Evolutionary conservation across 1,284 basidiomycete genomes (phyloP).

Genomic region (Apiotrichum akiyoshidainum): DNA sequence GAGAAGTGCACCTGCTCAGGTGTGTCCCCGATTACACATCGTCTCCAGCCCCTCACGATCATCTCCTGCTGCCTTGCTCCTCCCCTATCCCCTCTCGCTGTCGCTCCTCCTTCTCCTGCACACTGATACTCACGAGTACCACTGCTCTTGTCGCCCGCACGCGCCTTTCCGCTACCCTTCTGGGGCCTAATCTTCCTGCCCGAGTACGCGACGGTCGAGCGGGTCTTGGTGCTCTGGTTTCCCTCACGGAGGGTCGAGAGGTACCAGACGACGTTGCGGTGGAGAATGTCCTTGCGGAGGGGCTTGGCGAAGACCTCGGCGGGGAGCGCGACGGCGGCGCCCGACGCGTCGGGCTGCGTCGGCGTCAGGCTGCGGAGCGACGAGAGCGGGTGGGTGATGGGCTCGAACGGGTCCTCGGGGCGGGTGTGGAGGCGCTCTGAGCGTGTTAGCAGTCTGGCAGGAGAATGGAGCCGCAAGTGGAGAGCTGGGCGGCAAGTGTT

Average conservation of each 20-base stretch:
- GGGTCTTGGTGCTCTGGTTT: conserved; percentile 68
- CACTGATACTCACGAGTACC: conserved; percentile 63
- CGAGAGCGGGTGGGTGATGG: conserved; percentile 44
- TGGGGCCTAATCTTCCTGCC: conserved; percentile 84
- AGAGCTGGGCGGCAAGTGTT: not conserved
- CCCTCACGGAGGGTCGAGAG: conserved; percentile 76
- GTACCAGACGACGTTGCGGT: conserved; percentile 86
- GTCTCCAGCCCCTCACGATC: too few species aligned
- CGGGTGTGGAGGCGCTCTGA: conserved; percentile 15
- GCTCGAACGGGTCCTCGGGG: conserved; percentile 14
- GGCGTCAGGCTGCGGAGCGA: conserved; percentile 40
- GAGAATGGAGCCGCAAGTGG: not conserved
- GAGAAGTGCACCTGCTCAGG: too few species aligned
- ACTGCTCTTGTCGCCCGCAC: conserved; percentile 81
- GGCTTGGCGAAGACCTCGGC: conserved; percentile 71
- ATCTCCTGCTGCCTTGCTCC: too few species aligned
- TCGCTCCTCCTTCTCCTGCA: not conserved
- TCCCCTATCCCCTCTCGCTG: not conserved
- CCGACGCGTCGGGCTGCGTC: conserved; percentile 19
- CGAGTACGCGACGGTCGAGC: conserved; percentile 83
- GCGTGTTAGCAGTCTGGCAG: not conserved
- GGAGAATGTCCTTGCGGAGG: conserved; percentile 85
- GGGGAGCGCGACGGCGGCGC: conserved; percentile 39
- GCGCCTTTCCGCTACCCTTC: conserved; percentile 86
- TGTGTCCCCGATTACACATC: too few species aligned